A percentile compares a stretch with the other conserved stretches of the same genome.
Conservation (phyloP, 495 filamentous ascomycete species). For the Daldinia childiae region DNA sequence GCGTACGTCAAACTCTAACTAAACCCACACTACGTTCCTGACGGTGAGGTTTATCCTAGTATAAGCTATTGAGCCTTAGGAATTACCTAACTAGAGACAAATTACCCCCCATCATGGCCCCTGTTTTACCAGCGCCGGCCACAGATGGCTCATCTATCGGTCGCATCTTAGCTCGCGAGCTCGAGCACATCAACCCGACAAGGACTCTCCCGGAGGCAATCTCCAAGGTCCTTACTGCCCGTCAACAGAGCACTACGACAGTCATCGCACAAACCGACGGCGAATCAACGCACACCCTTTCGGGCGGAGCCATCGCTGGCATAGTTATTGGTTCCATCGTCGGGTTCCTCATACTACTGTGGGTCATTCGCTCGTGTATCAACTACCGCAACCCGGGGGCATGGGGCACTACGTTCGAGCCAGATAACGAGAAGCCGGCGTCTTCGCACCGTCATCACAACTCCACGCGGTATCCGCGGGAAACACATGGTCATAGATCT, state of each 20-base stretch:
- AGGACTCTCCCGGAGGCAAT: constrained; percentile 35
- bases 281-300: constrained; percentile 51
- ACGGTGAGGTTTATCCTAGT: not conserved
- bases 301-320: constrained; percentile 66
- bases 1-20: constrained; percentile 11
- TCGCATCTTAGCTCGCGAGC: constrained; percentile 19
- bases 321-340: constrained; percentile 68
- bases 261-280: constrained; percentile 42
- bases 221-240: constrained; percentile 31
- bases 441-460: constrained; percentile 20
- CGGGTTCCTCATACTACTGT: constrained; percentile 63
- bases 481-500: constrained; percentile 36
- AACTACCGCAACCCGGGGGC: constrained; percentile 49
- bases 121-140: constrained; percentile 15
- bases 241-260: constrained; percentile 39
- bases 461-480: constrained; percentile 32
- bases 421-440: constrained; percentile 41
- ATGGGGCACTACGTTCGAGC: constrained; percentile 42
- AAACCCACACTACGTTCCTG: not conserved
- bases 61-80: constrained; percentile 4
- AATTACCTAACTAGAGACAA: constrained; percentile 1
- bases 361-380: constrained; percentile 58
- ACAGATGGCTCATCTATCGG: constrained; percentile 16
- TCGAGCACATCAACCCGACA: constrained; percentile 32
- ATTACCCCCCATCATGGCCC: constrained; percentile 34